Percentiles rank a stretch among this genome's conserved stretches.
phyloP scores from a whole-genome alignment of 116 monocot species.

The Iris pallida region DNA sequence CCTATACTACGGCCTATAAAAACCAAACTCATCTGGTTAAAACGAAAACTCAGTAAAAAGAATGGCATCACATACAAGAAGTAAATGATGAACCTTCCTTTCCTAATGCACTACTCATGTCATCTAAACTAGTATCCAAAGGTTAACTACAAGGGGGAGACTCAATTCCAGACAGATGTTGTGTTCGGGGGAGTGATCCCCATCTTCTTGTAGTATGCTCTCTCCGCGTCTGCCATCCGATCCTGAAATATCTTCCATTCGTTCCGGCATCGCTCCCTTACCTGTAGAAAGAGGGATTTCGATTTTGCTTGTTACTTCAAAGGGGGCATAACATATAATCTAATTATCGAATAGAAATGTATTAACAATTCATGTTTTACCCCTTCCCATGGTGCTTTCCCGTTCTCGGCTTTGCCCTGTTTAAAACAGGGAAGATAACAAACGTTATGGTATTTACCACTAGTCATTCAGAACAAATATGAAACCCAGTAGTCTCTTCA shows the following conservation, averaged over 20 bases:
- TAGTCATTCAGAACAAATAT: not conserved
- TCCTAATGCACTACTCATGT: no score
- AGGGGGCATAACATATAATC: not conserved
- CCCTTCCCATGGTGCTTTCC: constrained; percentile 60
- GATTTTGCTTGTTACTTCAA: not conserved
- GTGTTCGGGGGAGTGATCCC: constrained; percentile 10
- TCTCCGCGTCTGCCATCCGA: constrained; percentile 3
- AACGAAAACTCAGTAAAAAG: no score
- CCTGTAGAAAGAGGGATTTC: not conserved
- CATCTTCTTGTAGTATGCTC: constrained; percentile 6
- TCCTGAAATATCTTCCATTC: constrained; percentile 9
- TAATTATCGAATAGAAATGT: not conserved
- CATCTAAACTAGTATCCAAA: no score
- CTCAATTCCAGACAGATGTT: constrained; percentile 2
- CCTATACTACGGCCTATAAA: no score
- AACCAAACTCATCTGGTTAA: no score
- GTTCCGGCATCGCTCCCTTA: constrained; percentile 11
- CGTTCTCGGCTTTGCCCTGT: constrained; percentile 41
- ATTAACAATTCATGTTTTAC: constrained; percentile 18
- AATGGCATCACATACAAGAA: no score
- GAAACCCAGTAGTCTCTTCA: not conserved
- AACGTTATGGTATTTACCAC: not conserved
- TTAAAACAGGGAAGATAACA: not conserved
- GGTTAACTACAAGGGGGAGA: not conserved
- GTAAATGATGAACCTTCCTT: no score